Base-by-base conservation (phyloP, 352 stramenopile genomes). In the Thraustochytrium striatum region DNA sequence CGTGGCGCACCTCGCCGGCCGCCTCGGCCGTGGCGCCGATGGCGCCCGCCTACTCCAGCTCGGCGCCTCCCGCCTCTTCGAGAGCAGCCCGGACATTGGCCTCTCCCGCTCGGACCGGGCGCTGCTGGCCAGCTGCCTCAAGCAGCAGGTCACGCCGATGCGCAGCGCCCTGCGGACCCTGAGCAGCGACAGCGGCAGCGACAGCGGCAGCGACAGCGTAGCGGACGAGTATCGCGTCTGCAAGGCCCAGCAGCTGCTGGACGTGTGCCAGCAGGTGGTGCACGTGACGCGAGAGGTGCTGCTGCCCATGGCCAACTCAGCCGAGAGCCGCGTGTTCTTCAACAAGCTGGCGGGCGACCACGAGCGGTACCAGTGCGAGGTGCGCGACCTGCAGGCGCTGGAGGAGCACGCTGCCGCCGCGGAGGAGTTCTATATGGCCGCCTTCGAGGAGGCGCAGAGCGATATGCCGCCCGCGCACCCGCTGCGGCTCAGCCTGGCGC, bases 391-490 rank as follows among this genome's bases (percentile, higher is more conserved):
- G 0, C 39, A 21, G 7, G 33, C 9, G 19, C 33, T 70, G 21
- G 32, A 70, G 7, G 59, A 70, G 25, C n/a, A n/a, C n/a, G n/a
- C n/a, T n/a, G 55, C 25, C 16, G 9, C 9, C 32, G 50, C 69
- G 21, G 50, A 72, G 19, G 39, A 55, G 25, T 79, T 79, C 35
- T 79, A 79, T 32, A 19, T 57, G 50, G 8, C 35, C 50, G 69
- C 69, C 19, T 79, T 72, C 28, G 69, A 79, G 52, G 50, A 72
- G 21, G 57, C 69, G 30, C 69, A 79, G 43, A 79, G 69, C 69
- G 69, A 79, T 30, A 47, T 79, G 7, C 35, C 69, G 19, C 69
- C 69, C 2, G 72, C 69, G 9, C n/a, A 69, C 36, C 69, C 69
- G 21, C 16, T 79, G 25, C 35, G 69, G 11, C 69, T 79, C 55